Percentiles rank a stretch among this genome's conserved stretches.
Conservation (phyloP, 108 stramenopile species). For the Schizochytrium sp. region DNA sequence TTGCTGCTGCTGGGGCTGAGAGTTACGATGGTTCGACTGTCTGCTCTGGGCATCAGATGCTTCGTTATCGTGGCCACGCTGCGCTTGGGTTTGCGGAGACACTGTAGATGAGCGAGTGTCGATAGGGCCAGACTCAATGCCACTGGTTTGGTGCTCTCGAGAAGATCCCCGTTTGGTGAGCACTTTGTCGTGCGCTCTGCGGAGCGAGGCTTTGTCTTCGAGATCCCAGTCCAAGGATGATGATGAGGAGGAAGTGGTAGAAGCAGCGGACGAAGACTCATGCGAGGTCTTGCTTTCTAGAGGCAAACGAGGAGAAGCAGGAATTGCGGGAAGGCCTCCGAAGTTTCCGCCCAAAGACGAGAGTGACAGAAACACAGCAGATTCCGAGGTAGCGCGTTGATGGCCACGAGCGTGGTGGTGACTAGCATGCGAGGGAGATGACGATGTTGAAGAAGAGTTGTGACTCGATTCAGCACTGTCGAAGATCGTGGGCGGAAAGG, state of each 20-base stretch:
- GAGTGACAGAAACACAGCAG: slow-evolving; percentile 1
- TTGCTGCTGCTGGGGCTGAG: no score
- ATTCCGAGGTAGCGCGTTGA: slow-evolving; percentile 43
- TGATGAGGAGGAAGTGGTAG: neutral
- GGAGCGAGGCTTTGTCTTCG: neutral
- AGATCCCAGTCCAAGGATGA: neutral
- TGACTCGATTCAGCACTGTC: neutral
- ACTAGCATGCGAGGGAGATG: neutral
- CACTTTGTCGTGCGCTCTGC: neutral
- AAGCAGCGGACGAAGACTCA: neutral
- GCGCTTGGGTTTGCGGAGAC: neutral
- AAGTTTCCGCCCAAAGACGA: neutral
- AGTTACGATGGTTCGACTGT: no score
- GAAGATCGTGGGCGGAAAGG: slow-evolving; percentile 2
- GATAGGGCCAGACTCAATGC: slow-evolving; percentile 5
- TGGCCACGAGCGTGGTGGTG: slow-evolving; percentile 32
- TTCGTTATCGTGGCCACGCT: neutral
- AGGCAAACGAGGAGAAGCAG: slow-evolving; percentile 4
- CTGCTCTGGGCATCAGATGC: no score
- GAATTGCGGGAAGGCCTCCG: neutral
- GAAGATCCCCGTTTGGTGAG: neutral
- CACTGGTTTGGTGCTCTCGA: neutral
- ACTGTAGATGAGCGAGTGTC: neutral
- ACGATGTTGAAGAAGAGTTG: neutral
- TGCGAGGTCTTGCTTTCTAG: neutral